phyloP scores from a whole-genome alignment of 2,329 filamentous ascomycete genomes.

The Fusarium bactridioides region DNA sequence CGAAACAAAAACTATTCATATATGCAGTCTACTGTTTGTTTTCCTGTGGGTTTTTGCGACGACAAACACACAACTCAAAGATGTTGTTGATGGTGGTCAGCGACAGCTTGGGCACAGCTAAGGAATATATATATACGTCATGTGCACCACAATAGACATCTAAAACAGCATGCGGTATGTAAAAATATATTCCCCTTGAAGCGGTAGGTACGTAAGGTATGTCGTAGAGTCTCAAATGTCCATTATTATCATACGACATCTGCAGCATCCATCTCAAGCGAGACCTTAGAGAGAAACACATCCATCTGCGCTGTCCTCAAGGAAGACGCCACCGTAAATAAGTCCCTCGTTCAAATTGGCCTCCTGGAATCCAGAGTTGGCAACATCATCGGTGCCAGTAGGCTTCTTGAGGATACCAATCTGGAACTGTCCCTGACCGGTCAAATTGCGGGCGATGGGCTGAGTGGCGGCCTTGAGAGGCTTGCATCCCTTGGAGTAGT shows the following conservation, averaged over 20 bases:
- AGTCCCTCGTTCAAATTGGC: constrained; percentile 60
- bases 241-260: neutral
- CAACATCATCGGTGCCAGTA: constrained; percentile 55
- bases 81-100: neutral
- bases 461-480: constrained; percentile 58
- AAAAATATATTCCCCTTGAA: neutral
- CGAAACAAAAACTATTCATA: neutral
- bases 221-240: neutral
- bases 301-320: constrained; percentile 56
- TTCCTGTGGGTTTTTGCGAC: fast-evolving
- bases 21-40: neutral
- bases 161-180: neutral
- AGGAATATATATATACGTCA: neutral
- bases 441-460: constrained; percentile 58
- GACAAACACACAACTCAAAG: neutral
- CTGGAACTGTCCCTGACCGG: constrained; percentile 68
- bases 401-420: constrained; percentile 70
- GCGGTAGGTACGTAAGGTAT: neutral
- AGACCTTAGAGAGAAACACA: constrained; percentile 43
- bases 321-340: constrained; percentile 61
- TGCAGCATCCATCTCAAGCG: neutral
- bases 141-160: no score
- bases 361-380: constrained; percentile 57
- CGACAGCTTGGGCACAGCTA: neutral
- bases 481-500: constrained; percentile 60